Conservation (phyloP, 768 basidiomycete genomes). For the Phlebiopsis gigantea region DNA sequence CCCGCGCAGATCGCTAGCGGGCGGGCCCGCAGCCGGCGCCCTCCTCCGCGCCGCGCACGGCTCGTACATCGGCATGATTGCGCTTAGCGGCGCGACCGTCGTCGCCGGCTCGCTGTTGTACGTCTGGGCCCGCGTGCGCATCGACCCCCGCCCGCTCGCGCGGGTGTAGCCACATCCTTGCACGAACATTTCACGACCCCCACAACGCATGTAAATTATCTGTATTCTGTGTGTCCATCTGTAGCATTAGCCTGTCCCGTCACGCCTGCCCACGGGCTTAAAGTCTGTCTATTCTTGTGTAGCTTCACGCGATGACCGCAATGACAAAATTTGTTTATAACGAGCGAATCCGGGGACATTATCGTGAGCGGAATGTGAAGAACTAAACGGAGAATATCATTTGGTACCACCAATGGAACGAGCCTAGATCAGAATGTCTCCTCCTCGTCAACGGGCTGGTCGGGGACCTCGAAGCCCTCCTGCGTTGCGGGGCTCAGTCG, state of each 20-base stretch:
- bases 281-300: too few relatives aligned
- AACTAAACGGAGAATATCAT: too few relatives aligned
- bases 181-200: background rate
- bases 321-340: too few relatives aligned
- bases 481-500: slow-evolving; percentile 25
- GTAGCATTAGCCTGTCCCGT: background rate
- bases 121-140: slow-evolving; percentile 41
- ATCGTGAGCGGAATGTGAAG: too few relatives aligned
- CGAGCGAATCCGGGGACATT: too few relatives aligned
- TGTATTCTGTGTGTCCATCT: background rate
- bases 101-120: slow-evolving; percentile 56
- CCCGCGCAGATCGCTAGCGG: slow-evolving; percentile 52
- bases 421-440: slow-evolving; percentile 85
- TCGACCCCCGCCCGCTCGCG: slow-evolving; percentile 28
- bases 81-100: slow-evolving; percentile 54
- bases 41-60: slow-evolving; percentile 43
- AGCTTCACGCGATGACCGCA: too few relatives aligned
- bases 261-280: too few relatives aligned
- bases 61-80: slow-evolving; percentile 45
- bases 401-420: too few relatives aligned
- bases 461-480: slow-evolving; percentile 94
- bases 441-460: slow-evolving; percentile 67
- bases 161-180: slow-evolving; percentile 5
- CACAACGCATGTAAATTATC: too few relatives aligned
- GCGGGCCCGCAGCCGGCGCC: slow-evolving; percentile 59